These are phyloP conservation scores for Aspergillus sp. DNA, from an alignment of 2,329 filamentous ascomycete genomes.

Conservation along the genomic window DNA sequence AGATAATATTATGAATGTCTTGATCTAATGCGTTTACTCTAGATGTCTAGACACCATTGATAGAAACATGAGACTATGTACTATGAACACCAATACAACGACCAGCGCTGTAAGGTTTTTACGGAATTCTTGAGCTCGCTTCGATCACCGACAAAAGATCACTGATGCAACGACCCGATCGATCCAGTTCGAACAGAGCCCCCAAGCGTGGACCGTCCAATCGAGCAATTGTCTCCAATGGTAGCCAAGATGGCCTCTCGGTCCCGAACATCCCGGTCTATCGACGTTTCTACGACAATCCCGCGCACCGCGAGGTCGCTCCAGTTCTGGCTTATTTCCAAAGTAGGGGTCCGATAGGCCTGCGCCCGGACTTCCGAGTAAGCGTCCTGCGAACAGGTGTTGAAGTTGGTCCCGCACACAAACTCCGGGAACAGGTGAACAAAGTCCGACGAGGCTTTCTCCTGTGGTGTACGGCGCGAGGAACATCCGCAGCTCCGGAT, in stretches of 20 bases:
- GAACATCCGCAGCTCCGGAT: background rate
- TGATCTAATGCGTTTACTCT: no score
- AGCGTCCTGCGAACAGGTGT: background rate
- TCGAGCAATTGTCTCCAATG: background rate
- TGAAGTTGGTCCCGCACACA: background rate
- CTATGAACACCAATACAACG: background rate
- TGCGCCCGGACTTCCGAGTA: background rate
- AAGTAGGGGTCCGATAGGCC: background rate
- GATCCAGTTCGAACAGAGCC: background rate
- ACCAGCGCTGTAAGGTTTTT: background rate
- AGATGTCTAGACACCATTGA: no score
- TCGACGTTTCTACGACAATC: slow-evolving; percentile 6
- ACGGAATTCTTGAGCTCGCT: no score
- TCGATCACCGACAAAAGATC: background rate
- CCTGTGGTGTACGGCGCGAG: background rate
- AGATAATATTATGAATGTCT: no score
- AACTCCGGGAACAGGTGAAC: background rate
- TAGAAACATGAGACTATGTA: no score
- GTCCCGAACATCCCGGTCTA: slow-evolving; percentile 3
- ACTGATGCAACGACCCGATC: background rate
- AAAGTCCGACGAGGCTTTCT: background rate
- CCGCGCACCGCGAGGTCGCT: background rate
- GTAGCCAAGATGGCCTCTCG: background rate
- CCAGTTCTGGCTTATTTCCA: background rate
- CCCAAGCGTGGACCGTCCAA: background rate